These are phyloP conservation scores for Houttuynia cordata DNA, from an alignment of 164 flowering plant species.

Conservation along the genomic window DNA sequence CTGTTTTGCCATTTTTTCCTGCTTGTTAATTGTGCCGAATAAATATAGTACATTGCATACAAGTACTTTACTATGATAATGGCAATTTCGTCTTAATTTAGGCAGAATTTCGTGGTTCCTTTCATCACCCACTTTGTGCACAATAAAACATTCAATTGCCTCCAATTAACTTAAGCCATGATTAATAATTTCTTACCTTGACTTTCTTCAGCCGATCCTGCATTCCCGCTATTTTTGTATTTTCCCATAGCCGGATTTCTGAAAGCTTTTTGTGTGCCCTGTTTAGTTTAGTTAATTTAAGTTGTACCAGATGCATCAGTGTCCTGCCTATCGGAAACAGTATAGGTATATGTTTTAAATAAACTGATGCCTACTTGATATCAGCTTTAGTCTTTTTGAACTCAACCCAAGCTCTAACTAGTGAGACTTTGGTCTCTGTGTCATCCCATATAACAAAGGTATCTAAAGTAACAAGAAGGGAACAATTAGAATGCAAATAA, in stretches of 20 bases:
- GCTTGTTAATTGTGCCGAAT: not conserved
- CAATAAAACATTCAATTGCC: no score
- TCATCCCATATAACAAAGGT: not conserved
- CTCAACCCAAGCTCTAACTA: conserved; percentile 1
- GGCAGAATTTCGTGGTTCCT: no score
- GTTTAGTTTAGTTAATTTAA: not conserved
- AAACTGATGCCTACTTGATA: not conserved
- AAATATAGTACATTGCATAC: no score
- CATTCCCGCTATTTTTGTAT: not conserved
- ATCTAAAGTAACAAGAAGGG: not conserved
- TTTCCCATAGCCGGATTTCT: conserved; percentile 1
- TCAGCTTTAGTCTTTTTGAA: conserved; percentile 4
- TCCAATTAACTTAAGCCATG: no score
- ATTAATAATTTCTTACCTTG: not conserved
- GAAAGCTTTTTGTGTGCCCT: conserved; percentile 1
- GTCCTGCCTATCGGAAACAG: not conserved
- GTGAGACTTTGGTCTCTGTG: not conserved
- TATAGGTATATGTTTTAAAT: no score
- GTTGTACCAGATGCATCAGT: not conserved
- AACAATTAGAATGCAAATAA: not conserved
- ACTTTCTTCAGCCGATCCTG: not conserved
- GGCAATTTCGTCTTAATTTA: no score
- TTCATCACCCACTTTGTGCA: no score
- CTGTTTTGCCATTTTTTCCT: not conserved
- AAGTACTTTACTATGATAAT: no score